phyloP scores from a whole-genome alignment of 257 asterid genomes.

The Scutellaria galericulata region DNA sequence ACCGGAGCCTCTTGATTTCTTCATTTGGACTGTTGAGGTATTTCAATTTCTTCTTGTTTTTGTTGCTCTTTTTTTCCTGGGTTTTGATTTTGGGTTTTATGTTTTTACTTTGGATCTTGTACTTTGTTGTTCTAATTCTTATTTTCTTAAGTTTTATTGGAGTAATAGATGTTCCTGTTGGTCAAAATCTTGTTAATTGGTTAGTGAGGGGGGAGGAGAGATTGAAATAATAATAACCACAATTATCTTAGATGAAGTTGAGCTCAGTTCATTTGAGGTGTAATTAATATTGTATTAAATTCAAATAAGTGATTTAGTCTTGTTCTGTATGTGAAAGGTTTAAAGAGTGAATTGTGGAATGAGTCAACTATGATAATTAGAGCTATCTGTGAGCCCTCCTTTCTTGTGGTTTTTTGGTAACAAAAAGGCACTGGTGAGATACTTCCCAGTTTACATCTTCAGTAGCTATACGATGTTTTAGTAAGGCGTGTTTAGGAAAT shows the following conservation, averaged over 20 bases:
- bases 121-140: slow-evolving; percentile 11
- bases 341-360: slow-evolving; percentile 29
- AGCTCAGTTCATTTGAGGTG: slow-evolving; percentile 22
- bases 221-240: not conserved
- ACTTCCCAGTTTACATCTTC: slow-evolving; percentile 19
- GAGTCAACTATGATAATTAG: slow-evolving; percentile 20
- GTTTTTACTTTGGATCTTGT: slow-evolving; percentile 33
- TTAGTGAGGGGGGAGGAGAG: not conserved
- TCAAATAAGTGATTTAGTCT: not conserved
- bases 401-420: slow-evolving; percentile 2
- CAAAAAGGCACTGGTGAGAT: not conserved
- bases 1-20: slow-evolving; percentile 93
- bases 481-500: slow-evolving; percentile 11
- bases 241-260: not conserved
- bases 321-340: slow-evolving; percentile 30
- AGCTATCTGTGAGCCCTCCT: not conserved
- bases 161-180: slow-evolving; percentile 4
- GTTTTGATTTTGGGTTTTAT: slow-evolving; percentile 19
- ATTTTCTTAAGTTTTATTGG: not conserved
- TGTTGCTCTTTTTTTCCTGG: slow-evolving; percentile 9
- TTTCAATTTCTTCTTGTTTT: not conserved
- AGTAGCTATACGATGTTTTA: slow-evolving; percentile 2
- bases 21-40: slow-evolving; percentile 95
- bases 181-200: slow-evolving; percentile 23
- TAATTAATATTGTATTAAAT: not conserved